These are phyloP conservation scores for Monilinia laxa DNA, from an alignment of 2,329 filamentous ascomycete genomes.

Conservation along the genomic window DNA sequence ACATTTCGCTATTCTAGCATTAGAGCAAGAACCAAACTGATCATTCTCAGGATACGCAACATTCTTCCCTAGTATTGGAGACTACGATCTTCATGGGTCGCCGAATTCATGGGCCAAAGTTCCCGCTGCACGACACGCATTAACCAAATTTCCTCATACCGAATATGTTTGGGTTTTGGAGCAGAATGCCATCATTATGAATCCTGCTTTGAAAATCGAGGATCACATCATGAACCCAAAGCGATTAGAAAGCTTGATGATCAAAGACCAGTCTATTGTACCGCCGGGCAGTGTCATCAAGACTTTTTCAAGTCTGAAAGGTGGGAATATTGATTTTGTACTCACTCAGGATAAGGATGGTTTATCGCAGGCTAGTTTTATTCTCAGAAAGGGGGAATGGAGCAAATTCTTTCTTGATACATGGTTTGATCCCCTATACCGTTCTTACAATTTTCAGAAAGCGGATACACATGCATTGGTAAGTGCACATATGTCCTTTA, in stretches of 20 bases:
- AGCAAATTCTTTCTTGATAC: conserved; percentile 88
- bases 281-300: conserved; percentile 96
- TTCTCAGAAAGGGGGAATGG: conserved; percentile 84
- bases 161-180: conserved; percentile 87
- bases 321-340: conserved; percentile 75
- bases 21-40: conserved; percentile 17
- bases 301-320: conserved; percentile 81
- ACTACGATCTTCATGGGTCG: conserved; percentile 68
- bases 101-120: conserved; percentile 72
- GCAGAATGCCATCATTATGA: conserved; percentile 84
- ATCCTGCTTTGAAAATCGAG: conserved; percentile 67
- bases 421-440: conserved; percentile 94
- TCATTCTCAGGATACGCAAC: conserved; percentile 69
- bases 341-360: conserved; percentile 83
- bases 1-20: not conserved
- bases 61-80: conserved; percentile 74
- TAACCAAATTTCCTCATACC: conserved; percentile 74
- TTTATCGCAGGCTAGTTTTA: conserved; percentile 71
- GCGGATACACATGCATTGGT: conserved; percentile 89
- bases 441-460: conserved; percentile 94
- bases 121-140: conserved; percentile 83
- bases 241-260: conserved; percentile 74
- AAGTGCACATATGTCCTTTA: conserved; percentile 40
- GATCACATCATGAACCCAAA: conserved; percentile 66
- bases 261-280: conserved; percentile 81